A percentile compares a stretch with the other conserved stretches of the same genome.
These are phyloP conservation scores for Fremontodendron californicum DNA, from an alignment of 345 rosid genomes.

Conservation along the genomic window DNA sequence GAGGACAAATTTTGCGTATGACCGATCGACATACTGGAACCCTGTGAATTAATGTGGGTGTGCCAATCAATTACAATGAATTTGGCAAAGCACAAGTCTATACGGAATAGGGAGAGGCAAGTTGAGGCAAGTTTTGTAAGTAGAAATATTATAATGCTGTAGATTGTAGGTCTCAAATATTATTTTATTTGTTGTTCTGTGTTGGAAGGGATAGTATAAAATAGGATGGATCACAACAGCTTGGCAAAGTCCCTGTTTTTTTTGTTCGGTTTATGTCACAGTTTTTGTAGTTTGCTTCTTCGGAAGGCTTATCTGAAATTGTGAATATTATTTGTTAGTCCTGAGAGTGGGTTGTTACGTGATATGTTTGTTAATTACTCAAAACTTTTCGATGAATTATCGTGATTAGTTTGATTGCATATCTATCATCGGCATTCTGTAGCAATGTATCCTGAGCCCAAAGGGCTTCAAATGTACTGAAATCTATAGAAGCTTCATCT, in stretches of 20 bases:
- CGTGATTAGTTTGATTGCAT: background rate
- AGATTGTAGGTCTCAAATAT: conserved; percentile 7
- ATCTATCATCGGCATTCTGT: background rate
- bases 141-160: background rate
- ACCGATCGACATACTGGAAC: conserved; percentile 15
- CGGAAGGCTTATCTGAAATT: background rate
- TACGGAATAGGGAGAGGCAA: background rate
- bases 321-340: background rate
- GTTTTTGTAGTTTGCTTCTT: background rate
- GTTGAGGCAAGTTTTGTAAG: conserved; percentile 16
- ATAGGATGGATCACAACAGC: background rate
- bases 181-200: conserved; percentile 12
- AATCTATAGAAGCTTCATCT: too few relatives aligned
- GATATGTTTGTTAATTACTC: background rate
- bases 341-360: background rate
- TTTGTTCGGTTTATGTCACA: background rate
- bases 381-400: background rate
- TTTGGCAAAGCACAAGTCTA: background rate
- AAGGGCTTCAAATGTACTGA: too few relatives aligned
- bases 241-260: background rate
- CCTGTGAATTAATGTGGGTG: conserved; percentile 7
- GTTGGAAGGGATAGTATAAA: background rate
- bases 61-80: background rate
- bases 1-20: conserved; percentile 29
- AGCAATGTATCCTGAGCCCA: too few relatives aligned